A percentile compares a stretch with the other conserved stretches of the same genome.
Evolutionary conservation across 257 asterid genomes (phyloP).

Genomic region (Penstemon davidsonii): DNA sequence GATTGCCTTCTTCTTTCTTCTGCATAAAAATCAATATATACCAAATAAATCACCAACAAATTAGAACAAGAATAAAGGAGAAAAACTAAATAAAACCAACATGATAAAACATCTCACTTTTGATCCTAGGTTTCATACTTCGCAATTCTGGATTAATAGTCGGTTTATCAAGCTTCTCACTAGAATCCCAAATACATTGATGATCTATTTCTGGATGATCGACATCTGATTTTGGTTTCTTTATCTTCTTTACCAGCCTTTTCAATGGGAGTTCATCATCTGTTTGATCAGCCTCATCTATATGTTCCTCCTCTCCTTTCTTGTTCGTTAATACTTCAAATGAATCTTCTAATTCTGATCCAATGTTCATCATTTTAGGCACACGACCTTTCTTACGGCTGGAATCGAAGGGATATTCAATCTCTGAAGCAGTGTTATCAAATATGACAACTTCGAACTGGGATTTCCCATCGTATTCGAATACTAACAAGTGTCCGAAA

Average conservation of each 20-base stretch:
- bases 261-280: not conserved
- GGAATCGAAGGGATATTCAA: slow-evolving; percentile 27
- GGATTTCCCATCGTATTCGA: slow-evolving; percentile 34
- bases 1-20: not conserved
- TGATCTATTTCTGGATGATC: not conserved
- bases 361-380: not conserved
- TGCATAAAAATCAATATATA: too few relatives aligned
- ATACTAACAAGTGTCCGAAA: slow-evolving; percentile 36
- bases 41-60: too few relatives aligned
- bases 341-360: slow-evolving; percentile 14
- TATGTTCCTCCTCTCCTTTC: not conserved
- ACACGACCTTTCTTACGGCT: too few relatives aligned
- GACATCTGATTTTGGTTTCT: not conserved
- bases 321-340: not conserved
- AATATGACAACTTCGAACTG: slow-evolving; percentile 41
- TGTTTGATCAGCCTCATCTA: slow-evolving; percentile 1
- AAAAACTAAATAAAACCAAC: too few relatives aligned
- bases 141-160: too few relatives aligned
- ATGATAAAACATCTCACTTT: too few relatives aligned
- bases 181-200: not conserved
- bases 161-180: too few relatives aligned
- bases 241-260: not conserved
- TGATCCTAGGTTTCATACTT: too few relatives aligned
- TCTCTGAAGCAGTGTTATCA: slow-evolving; percentile 37
- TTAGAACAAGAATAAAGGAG: too few relatives aligned